Conservation (phyloP, 352 stramenopile genomes). For the Globisporangium solare region DNA sequence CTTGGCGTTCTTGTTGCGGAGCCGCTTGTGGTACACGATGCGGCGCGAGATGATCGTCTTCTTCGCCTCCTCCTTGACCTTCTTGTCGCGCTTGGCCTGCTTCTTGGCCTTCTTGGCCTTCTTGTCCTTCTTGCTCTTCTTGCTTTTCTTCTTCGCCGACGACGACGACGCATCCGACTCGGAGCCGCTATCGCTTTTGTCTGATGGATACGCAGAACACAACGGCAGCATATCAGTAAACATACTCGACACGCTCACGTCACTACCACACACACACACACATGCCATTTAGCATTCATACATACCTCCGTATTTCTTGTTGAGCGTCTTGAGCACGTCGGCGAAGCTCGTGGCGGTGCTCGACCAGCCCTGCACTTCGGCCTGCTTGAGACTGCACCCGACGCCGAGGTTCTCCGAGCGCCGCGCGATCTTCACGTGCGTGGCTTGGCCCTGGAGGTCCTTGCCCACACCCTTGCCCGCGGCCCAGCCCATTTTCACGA, state of each 20-base stretch:
- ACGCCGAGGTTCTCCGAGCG: constrained; percentile 89
- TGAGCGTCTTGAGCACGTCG: constrained; percentile 81
- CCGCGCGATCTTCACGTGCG: constrained; percentile 85
- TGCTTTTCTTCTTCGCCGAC: constrained; percentile 35
- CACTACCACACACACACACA: background rate
- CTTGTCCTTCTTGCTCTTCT: constrained; percentile 56
- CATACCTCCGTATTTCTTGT: constrained; percentile 66
- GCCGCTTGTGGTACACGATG: constrained; percentile 77
- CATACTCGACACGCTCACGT: background rate
- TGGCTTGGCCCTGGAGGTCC: constrained; percentile 85
- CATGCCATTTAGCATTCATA: background rate
- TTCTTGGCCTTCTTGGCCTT: constrained; percentile 45
- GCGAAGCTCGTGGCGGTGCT: constrained; percentile 74
- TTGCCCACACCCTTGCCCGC: constrained; percentile 92
- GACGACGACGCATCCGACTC: constrained; percentile 27
- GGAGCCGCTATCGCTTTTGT: constrained; percentile 31
- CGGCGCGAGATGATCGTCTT: constrained; percentile 47
- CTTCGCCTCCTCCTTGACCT: constrained; percentile 36
- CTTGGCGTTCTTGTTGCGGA: constrained; percentile 86
- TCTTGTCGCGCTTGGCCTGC: constrained; percentile 43
- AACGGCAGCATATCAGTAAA: background rate
- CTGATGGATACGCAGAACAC: constrained; percentile 1
- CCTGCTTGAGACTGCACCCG: constrained; percentile 87
- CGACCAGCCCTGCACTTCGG: constrained; percentile 85
- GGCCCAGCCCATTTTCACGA: constrained; percentile 96